Conservation (phyloP, 2,329 filamentous ascomycete genomes). For the Dactylellina drechsleri region DNA sequence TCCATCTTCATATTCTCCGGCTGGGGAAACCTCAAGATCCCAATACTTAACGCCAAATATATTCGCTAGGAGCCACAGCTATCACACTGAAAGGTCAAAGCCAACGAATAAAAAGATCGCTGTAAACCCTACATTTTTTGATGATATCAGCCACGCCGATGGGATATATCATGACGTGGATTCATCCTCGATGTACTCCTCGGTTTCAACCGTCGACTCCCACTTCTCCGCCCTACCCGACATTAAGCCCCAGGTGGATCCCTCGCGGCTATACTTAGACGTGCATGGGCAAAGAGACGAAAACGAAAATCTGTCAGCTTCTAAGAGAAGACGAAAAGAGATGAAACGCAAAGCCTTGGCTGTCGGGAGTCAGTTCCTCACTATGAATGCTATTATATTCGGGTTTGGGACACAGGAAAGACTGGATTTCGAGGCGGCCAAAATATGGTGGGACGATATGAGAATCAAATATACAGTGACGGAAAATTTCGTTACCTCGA, state of each 20-base stretch:
- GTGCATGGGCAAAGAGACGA: conserved; percentile 39
- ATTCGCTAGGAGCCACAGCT: conserved; percentile 20
- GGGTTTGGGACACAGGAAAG: conserved; percentile 51
- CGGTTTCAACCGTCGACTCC: conserved; percentile 46
- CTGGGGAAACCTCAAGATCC: conserved; percentile 32
- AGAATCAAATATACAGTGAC: conserved; percentile 52
- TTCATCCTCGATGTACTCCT: conserved; percentile 33
- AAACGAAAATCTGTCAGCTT: conserved; percentile 30
- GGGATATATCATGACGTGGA: conserved; percentile 34
- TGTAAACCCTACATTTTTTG: conserved; percentile 48
- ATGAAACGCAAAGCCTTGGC: conserved; percentile 36
- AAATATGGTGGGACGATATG: conserved; percentile 53
- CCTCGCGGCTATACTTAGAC: conserved; percentile 48
- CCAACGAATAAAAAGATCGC: conserved; percentile 36
- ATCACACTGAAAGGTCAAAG: conserved; percentile 14
- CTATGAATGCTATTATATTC: conserved; percentile 52
- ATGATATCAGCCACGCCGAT: conserved; percentile 36
- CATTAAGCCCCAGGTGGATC: conserved; percentile 36
- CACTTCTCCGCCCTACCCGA: conserved; percentile 48
- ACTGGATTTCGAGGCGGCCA: conserved; percentile 48
- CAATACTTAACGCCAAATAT: conserved; percentile 31
- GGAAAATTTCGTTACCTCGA: conserved; percentile 42
- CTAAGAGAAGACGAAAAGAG: conserved; percentile 32
- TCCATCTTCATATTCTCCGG: conserved; percentile 29
- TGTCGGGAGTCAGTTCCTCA: conserved; percentile 48